Conservation (phyloP, 495 filamentous ascomycete species). For the Amorphotheca resinae region DNA sequence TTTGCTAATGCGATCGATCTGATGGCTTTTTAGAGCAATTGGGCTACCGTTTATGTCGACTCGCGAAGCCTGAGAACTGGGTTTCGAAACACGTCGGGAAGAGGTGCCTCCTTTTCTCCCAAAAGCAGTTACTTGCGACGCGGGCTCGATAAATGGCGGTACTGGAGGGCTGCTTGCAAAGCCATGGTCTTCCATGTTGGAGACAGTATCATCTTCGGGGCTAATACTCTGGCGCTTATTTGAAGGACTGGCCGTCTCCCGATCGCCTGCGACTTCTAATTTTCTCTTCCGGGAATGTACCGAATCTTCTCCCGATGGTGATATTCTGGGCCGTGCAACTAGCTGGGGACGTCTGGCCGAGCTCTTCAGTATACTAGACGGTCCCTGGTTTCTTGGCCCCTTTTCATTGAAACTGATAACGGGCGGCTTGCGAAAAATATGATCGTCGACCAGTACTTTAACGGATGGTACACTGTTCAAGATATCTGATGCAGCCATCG, state of each 20-base stretch:
- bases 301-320: neutral
- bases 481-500: neutral
- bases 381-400: slow-evolving; percentile 25
- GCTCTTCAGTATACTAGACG: slow-evolving; percentile 2
- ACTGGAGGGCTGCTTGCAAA: too few relatives aligned
- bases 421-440: slow-evolving; percentile 9
- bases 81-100: neutral
- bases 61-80: slow-evolving; percentile 21
- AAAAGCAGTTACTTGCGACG: too few relatives aligned
- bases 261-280: neutral
- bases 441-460: slow-evolving; percentile 3
- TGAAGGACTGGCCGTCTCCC: neutral
- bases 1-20: slow-evolving; percentile 10
- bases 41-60: slow-evolving; percentile 26
- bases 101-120: too few relatives aligned
- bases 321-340: too few relatives aligned
- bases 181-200: too few relatives aligned
- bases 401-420: slow-evolving; percentile 20
- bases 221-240: slow-evolving; percentile 10
- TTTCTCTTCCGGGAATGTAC: slow-evolving; percentile 7
- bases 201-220: slow-evolving; percentile 2
- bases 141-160: too few relatives aligned
- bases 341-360: neutral
- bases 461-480: neutral
- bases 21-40: slow-evolving; percentile 4